These are phyloP conservation scores for Auriscalpium microsporum DNA, from an alignment of 768 basidiomycete genomes.

Conservation along the genomic window DNA sequence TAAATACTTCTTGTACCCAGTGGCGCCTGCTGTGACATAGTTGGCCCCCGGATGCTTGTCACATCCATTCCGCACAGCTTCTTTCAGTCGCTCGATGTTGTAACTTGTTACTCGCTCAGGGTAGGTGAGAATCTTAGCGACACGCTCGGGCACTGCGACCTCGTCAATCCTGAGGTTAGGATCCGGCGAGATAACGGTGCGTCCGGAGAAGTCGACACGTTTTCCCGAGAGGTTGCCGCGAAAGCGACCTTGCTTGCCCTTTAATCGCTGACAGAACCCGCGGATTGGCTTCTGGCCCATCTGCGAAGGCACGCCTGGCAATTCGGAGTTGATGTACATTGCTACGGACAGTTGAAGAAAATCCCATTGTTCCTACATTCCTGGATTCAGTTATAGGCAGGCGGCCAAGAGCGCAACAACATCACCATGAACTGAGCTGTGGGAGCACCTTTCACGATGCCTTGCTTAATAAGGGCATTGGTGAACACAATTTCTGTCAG, in stretches of 20 bases:
- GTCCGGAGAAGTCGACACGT: slow-evolving; percentile 96
- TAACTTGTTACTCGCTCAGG: slow-evolving; percentile 91
- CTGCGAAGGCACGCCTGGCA: slow-evolving; percentile 85
- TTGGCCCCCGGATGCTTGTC: slow-evolving; percentile 95
- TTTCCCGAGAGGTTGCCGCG: slow-evolving; percentile 97
- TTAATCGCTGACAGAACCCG: slow-evolving; percentile 94
- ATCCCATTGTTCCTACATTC: slow-evolving; percentile 92
- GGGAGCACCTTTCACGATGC: slow-evolving; percentile 78
- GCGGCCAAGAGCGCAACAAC: not conserved
- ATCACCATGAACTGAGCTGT: slow-evolving; percentile 83
- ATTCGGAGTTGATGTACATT: slow-evolving; percentile 96
- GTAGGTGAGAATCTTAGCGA: slow-evolving; percentile 91
- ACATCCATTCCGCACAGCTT: slow-evolving; percentile 80
- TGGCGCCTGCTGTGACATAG: slow-evolving; percentile 76
- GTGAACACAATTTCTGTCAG: slow-evolving; percentile 94
- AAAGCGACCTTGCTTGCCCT: slow-evolving; percentile 98
- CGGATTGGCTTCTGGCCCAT: slow-evolving; percentile 90
- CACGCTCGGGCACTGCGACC: slow-evolving; percentile 93
- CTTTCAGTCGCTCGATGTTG: slow-evolving; percentile 70
- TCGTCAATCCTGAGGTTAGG: slow-evolving; percentile 99
- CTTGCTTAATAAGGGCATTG: slow-evolving; percentile 87
- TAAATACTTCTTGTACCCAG: slow-evolving; percentile 77
- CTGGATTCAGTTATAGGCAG: slow-evolving; percentile 1
- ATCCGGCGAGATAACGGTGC: slow-evolving; percentile 98
- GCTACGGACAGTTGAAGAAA: slow-evolving; percentile 91